Evolutionary conservation across 768 basidiomycete species (phyloP).

Genomic region (Lyophyllum decastes): DNA sequence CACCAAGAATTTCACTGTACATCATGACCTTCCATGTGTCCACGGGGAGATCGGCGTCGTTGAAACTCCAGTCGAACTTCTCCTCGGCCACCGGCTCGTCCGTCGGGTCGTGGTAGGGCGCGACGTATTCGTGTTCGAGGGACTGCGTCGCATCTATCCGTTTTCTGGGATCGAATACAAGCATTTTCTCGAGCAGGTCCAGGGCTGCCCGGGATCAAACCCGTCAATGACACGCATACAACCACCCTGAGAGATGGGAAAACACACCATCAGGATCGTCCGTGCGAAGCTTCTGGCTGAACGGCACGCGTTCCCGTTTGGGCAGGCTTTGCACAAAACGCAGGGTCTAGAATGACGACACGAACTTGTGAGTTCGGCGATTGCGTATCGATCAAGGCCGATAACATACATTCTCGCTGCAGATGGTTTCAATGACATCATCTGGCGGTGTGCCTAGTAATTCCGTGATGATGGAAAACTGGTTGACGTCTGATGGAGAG

Average conservation of each 20-base stretch:
- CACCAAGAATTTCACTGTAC: slow-evolving; percentile 97
- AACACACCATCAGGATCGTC: slow-evolving; percentile 81
- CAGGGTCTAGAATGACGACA: slow-evolving; percentile 65
- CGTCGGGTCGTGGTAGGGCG: slow-evolving; percentile 97
- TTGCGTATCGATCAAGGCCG: neutral
- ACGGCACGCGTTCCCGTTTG: slow-evolving; percentile 94
- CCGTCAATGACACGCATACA: neutral
- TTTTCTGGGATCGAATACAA: slow-evolving; percentile 97
- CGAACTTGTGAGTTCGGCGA: slow-evolving; percentile 9
- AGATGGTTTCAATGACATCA: slow-evolving; percentile 99
- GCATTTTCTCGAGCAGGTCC: slow-evolving; percentile 97
- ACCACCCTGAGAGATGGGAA: neutral
- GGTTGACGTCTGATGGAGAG: slow-evolving; percentile 84
- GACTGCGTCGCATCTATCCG: slow-evolving; percentile 92
- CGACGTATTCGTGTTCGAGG: slow-evolving; percentile 91
- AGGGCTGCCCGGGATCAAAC: slow-evolving; percentile 55
- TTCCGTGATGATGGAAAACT: slow-evolving; percentile 99
- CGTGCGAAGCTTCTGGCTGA: slow-evolving; percentile 89
- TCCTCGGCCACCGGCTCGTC: slow-evolving; percentile 94
- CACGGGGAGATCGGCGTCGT: slow-evolving; percentile 97
- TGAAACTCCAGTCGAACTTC: slow-evolving; percentile 99
- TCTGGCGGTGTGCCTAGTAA: slow-evolving; percentile 97
- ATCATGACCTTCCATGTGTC: slow-evolving; percentile 99
- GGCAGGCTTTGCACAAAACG: slow-evolving; percentile 98
- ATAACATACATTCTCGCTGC: slow-evolving; percentile 87